These are phyloP conservation scores for Clavispora fructus DNA, from an alignment of 805 yeast genomes.

Conservation along the genomic window DNA sequence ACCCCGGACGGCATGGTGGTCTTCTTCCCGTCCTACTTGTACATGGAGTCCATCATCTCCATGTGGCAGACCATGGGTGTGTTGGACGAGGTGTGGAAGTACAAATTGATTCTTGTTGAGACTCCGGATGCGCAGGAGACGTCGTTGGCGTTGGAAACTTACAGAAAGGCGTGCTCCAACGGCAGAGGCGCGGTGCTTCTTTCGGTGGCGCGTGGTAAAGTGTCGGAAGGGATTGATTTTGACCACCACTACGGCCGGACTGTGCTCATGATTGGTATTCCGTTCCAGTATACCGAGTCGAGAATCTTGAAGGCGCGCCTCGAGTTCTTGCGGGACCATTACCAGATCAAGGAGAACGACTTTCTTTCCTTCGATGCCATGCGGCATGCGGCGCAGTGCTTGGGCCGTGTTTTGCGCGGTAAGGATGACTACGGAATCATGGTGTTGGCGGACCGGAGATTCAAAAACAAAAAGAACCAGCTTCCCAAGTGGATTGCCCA, in stretches of 20 bases:
- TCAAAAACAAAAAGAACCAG: conserved; percentile 78
- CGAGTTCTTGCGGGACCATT: conserved; percentile 89
- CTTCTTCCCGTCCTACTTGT: conserved; percentile 92
- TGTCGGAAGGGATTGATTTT: conserved; percentile 98
- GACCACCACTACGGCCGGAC: conserved; percentile 98
- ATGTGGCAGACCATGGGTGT: conserved; percentile 99
- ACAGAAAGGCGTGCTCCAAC: conserved; percentile 92
- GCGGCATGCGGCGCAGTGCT: conserved; percentile 99
- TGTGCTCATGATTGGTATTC: conserved; percentile 97
- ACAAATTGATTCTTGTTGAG: conserved; percentile 89
- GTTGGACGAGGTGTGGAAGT: conserved; percentile 97
- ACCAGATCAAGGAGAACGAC: conserved; percentile 88
- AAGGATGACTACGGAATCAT: conserved; percentile 98
- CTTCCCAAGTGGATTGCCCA: conserved; percentile 97
- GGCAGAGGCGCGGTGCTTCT: conserved; percentile 96
- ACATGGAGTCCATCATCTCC: conserved; percentile 96
- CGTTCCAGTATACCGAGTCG: conserved; percentile 97
- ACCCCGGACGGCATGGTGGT: conserved; percentile 99
- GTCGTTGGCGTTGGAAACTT: conserved; percentile 89
- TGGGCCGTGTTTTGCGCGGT: conserved; percentile 95
- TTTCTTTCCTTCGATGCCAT: conserved; percentile 96
- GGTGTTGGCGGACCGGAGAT: conserved; percentile 95
- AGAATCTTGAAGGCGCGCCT: conserved; percentile 91
- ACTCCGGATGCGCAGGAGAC: conserved; percentile 99
- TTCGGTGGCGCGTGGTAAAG: conserved; percentile 98